Percentiles rank a stretch among this genome's conserved stretches.
Conservation (phyloP, 768 basidiomycete genomes). For the Bullera alba region DNA sequence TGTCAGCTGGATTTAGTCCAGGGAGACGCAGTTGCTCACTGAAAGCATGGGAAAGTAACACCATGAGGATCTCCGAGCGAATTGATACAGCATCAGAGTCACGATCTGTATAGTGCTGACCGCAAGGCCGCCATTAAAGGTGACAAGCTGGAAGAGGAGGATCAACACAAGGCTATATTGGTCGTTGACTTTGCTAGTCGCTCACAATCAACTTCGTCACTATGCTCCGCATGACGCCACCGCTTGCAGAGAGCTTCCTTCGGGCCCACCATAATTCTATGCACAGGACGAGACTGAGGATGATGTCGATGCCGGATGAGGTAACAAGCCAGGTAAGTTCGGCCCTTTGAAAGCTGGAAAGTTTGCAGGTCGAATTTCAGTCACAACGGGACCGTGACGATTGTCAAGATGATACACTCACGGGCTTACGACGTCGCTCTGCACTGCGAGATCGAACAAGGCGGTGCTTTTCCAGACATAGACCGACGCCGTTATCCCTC, state of each 20-base stretch:
- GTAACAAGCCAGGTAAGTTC: slow-evolving; percentile 14
- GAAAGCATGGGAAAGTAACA: slow-evolving; percentile 26
- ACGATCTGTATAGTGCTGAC: slow-evolving; percentile 21
- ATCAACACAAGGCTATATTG: too few species aligned
- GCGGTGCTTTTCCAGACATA: slow-evolving; percentile 7
- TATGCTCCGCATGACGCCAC: slow-evolving; percentile 21
- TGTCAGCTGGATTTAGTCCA: too few species aligned
- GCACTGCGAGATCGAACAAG: slow-evolving; percentile 1
- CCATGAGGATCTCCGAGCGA: slow-evolving; percentile 1
- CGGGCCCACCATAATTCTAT: slow-evolving; percentile 32
- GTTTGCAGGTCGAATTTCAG: not conserved
- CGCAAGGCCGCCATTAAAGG: slow-evolving; percentile 26
- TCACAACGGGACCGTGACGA: not conserved
- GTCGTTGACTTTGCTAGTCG: not conserved
- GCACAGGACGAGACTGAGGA: slow-evolving; percentile 14
- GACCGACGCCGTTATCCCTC: slow-evolving; percentile 1
- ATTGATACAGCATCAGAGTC: slow-evolving; percentile 16
- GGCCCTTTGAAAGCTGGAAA: slow-evolving; percentile 5
- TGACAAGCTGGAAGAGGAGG: slow-evolving; percentile 18
- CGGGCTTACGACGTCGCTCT: not conserved
- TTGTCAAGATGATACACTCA: not conserved
- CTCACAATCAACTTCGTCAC: slow-evolving; percentile 27
- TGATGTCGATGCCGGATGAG: slow-evolving; percentile 17
- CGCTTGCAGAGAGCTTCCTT: slow-evolving; percentile 12
- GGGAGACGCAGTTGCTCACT: too few species aligned